Conservation (phyloP, 495 filamentous ascomycete species). For the Hypoxylon subgilvum region DNA sequence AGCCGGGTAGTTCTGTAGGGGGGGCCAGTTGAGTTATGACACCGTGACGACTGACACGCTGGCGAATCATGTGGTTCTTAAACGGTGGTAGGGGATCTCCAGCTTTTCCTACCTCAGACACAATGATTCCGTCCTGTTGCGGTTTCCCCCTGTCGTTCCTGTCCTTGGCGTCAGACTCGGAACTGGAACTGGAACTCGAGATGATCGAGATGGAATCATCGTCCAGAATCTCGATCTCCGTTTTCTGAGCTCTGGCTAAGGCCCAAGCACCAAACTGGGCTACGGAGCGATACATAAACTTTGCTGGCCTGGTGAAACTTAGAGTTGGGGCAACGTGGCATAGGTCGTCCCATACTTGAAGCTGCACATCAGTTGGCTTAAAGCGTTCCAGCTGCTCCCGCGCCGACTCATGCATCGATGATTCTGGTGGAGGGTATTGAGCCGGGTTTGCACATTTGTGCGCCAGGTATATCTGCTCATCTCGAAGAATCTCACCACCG, state of each 20-base stretch:
- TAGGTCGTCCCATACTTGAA: conserved; percentile 96
- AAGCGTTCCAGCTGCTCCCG: conserved; percentile 68
- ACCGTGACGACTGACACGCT: conserved; percentile 80
- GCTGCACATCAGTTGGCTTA: conserved; percentile 84
- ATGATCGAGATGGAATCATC: conserved; percentile 80
- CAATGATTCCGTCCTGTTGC: conserved; percentile 13
- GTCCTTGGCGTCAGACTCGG: conserved; percentile 50
- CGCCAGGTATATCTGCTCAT: conserved; percentile 93
- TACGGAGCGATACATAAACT: conserved; percentile 88
- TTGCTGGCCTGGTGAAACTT: conserved; percentile 91
- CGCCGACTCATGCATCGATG: conserved; percentile 65
- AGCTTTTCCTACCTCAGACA: conserved; percentile 70
- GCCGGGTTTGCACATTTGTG: conserved; percentile 88
- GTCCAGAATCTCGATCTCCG: conserved; percentile 77
- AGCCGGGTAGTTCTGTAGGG: conserved; percentile 63
- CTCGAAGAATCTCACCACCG: conserved; percentile 84
- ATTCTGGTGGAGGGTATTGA: conserved; percentile 71
- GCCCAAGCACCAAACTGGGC: conserved; percentile 94
- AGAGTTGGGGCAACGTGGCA: conserved; percentile 91
- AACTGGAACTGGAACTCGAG: conserved; percentile 61
- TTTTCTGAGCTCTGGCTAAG: conserved; percentile 79
- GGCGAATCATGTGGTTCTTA: conserved; percentile 85
- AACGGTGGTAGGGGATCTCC: conserved; percentile 83
- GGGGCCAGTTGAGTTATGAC: conserved; percentile 69
- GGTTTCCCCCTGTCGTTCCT: conserved; percentile 15